Conservation (phyloP, 2,329 filamentous ascomycete genomes). For the Pestalotiopsis sp. region DNA sequence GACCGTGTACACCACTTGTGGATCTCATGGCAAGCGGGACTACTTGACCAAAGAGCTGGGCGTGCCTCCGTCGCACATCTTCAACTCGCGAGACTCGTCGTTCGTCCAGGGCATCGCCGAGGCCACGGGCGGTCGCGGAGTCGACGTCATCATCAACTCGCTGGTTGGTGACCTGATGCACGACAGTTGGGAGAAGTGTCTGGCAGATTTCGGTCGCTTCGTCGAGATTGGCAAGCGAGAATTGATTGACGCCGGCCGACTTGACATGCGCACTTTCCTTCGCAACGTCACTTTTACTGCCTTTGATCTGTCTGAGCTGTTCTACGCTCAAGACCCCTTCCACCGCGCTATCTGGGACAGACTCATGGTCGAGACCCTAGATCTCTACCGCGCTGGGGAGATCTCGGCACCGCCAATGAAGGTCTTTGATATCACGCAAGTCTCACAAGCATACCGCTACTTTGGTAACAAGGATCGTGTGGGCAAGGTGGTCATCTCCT, state of each 20-base stretch:
- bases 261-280: slow-evolving; percentile 49
- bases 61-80: slow-evolving; percentile 18
- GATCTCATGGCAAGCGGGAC: slow-evolving; percentile 18
- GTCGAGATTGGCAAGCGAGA: slow-evolving; percentile 50
- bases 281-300: slow-evolving; percentile 35
- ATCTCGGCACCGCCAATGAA: slow-evolving; percentile 19
- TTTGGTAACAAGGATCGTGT: not conserved
- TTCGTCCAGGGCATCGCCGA: slow-evolving; percentile 18
- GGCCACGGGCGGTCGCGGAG: slow-evolving; percentile 17
- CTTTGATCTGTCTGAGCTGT: slow-evolving; percentile 33
- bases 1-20: slow-evolving; percentile 18
- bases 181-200: slow-evolving; percentile 41
- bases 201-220: slow-evolving; percentile 46
- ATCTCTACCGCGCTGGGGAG: slow-evolving; percentile 19
- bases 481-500: not conserved
- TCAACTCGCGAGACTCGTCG: slow-evolving; percentile 17
- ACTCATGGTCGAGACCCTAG: not conserved
- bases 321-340: not conserved
- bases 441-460: slow-evolving; percentile 25
- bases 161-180: slow-evolving; percentile 41
- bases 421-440: slow-evolving; percentile 18
- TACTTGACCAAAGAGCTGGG: slow-evolving; percentile 16
- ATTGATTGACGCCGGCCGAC: slow-evolving; percentile 37
- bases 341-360: not conserved
- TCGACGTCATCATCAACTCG: slow-evolving; percentile 37